Evolutionary conservation across 129 eudicot species (phyloP).

Genomic region (Dittrichia graveolens): DNA sequence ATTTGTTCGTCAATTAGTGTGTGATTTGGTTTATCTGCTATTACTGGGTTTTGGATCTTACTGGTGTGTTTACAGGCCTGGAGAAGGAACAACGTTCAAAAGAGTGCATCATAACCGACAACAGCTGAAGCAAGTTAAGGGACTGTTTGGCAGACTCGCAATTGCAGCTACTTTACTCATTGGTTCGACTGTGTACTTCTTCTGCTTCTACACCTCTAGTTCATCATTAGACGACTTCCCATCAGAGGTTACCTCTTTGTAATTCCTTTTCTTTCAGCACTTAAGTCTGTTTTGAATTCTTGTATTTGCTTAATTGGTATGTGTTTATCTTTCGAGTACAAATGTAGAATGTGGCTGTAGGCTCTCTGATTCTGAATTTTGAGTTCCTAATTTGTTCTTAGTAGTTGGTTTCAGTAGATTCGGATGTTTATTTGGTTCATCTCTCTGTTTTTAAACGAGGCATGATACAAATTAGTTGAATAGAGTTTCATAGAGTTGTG

Average conservation of each 20-base stretch:
- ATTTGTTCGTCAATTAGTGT: constrained; percentile 21
- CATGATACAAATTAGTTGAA: constrained; percentile 6
- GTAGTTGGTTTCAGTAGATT: constrained; percentile 12
- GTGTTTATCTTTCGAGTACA: neutral
- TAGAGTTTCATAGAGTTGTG: neutral
- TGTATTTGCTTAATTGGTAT: neutral
- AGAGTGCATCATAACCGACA: constrained; percentile 52
- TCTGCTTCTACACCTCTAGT: constrained; percentile 37
- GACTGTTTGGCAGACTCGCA: constrained; percentile 53
- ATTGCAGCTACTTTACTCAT: constrained; percentile 60
- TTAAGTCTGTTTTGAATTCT: constrained; percentile 22
- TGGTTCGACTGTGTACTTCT: constrained; percentile 57
- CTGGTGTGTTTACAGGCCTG: constrained; percentile 35
- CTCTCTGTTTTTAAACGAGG: neutral
- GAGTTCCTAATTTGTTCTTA: neutral
- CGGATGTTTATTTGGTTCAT: constrained; percentile 4
- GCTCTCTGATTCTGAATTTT: constrained; percentile 6
- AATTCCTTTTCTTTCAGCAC: neutral
- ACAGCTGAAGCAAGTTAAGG: constrained; percentile 68
- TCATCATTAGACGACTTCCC: constrained; percentile 34
- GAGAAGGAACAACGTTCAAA: constrained; percentile 40
- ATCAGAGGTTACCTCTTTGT: constrained; percentile 51
- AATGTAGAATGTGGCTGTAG: neutral
- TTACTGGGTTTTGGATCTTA: constrained; percentile 11
- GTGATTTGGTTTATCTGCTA: constrained; percentile 20